Evolutionary conservation across 331 rosid species (phyloP).

Genomic region (Quercus lobata): DNA sequence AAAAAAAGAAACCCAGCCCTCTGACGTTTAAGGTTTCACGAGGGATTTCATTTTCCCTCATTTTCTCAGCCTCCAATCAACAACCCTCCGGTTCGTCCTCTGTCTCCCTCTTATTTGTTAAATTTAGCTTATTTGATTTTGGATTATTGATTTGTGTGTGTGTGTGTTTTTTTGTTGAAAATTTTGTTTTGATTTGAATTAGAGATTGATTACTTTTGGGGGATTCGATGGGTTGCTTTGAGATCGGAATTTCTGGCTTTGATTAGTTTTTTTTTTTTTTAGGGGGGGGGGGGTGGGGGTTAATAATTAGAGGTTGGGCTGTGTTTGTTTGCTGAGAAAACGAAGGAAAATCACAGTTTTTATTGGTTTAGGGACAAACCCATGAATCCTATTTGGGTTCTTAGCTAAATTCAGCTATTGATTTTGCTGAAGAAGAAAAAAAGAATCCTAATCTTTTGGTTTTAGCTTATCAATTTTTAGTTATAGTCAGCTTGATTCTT

Average conservation of each 20-base stretch:
- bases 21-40: no score
- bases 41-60: no score
- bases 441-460: not conserved
- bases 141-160: not conserved
- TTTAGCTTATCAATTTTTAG: not conserved
- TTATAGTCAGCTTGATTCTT: not conserved
- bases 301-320: not conserved
- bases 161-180: not conserved
- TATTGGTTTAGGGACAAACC: not conserved
- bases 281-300: no score
- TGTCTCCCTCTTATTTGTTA: not conserved
- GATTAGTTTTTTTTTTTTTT: not conserved
- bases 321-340: not conserved
- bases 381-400: no score
- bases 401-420: no score
- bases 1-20: no score
- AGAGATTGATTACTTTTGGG: not conserved
- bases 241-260: not conserved
- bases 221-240: not conserved
- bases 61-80: conserved; percentile 10
- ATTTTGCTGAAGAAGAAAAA: no score
- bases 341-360: not conserved
- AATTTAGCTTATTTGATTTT: not conserved
- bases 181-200: not conserved
- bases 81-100: conserved; percentile 22